Evolutionary conservation across 331 rosid genomes (phyloP), one percentile per base, ranked within the genome.

Genomic region (Rosa hybrid): DNA sequence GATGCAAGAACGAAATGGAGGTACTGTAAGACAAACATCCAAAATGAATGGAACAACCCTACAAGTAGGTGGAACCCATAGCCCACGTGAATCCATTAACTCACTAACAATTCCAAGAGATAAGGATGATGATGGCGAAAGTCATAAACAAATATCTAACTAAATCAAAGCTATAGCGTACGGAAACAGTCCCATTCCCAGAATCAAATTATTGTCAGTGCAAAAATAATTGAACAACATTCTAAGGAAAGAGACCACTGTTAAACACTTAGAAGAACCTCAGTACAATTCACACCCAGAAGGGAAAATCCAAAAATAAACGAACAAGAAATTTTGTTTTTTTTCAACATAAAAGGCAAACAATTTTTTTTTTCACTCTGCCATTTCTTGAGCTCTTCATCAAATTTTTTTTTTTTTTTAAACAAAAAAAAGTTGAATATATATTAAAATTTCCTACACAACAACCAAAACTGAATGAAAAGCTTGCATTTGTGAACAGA

Each of bases 101-200:
- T 63, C 34, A 3, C 72, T 46, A 63, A 76, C 56, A 76, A 54
- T 50, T 42, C 38, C 27, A n/a, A 46, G 69, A 63, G 83, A 80
- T 73, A 77, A 79, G 80, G 81, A 80, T 77, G 74, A 80, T 77
- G 74, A 77, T 53, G 67, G 8, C 60, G 9, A 62, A 62, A 23
- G 38, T 64, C 75, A 59, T 27, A 70, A 45, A 34, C 7, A 51
- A 13, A 80, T 48, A 63, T 63, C 80, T 17, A 46, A n/a, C 21
- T n/a, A 11, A 53, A 74, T 4, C 21, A 54, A 74, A 11, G 48
- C 68, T 13, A 20, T 12, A 11, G 2, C 16, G 34, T 48, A 23
- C 49, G 77, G 59, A 80, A 77, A 71, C 82, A 82, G 25, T 72
- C 62, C 30, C 45, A n/a, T 63, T 64, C 74, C 67, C 74, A 79